phyloP scores from a whole-genome alignment of 2,329 filamentous ascomycete genomes.

The Fusarium coffeatum region DNA sequence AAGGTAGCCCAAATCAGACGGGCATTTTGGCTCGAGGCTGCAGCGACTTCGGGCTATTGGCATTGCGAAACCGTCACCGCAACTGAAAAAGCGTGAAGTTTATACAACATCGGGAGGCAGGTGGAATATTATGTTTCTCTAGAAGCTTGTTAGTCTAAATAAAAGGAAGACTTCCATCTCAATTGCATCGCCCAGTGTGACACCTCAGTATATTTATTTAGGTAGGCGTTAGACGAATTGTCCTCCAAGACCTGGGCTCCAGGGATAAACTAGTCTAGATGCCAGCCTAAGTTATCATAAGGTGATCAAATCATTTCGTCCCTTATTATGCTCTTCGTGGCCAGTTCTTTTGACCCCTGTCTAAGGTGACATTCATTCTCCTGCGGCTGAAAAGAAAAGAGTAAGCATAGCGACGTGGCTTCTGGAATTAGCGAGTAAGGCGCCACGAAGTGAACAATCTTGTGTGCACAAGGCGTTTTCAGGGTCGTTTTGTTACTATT shows the following conservation, averaged over 20 bases:
- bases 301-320: not conserved
- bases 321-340: too few relatives aligned
- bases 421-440: not conserved
- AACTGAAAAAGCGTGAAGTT: too few relatives aligned
- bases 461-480: slow-evolving; percentile 15
- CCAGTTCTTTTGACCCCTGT: not conserved
- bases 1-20: too few relatives aligned
- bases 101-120: too few relatives aligned
- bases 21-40: not conserved
- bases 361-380: not conserved
- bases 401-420: slow-evolving; percentile 19
- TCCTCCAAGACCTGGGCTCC: too few relatives aligned
- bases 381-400: not conserved
- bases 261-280: not conserved
- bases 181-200: not conserved
- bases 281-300: not conserved
- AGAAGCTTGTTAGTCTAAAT: not conserved
- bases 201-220: too few relatives aligned
- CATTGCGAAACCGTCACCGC: too few relatives aligned
- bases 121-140: too few relatives aligned
- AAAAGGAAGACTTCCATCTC: not conserved
- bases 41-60: fast-evolving
- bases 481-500: not conserved
- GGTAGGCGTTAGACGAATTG: too few relatives aligned
- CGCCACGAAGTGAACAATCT: not conserved